These are phyloP conservation scores for Nepenthes gracilis DNA, from an alignment of 148 eudicot species.

Conservation along the genomic window DNA sequence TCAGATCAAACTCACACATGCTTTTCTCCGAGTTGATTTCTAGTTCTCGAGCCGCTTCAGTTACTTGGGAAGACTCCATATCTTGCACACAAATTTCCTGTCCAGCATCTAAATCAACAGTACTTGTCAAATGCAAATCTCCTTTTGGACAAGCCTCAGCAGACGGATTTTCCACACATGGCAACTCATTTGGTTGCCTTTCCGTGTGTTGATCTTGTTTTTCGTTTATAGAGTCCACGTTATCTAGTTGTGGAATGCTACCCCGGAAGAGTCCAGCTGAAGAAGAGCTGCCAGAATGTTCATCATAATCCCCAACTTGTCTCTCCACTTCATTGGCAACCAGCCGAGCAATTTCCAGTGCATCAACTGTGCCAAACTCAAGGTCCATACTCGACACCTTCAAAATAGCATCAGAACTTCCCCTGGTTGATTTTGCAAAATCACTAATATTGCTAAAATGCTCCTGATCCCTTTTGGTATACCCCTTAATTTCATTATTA, in stretches of 20 bases:
- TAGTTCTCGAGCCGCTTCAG: conserved; percentile 29
- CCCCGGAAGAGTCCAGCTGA: conserved; percentile 33
- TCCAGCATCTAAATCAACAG: conserved; percentile 19
- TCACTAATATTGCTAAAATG: conserved; percentile 21
- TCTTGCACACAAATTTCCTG: conserved; percentile 26
- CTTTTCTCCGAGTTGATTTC: conserved; percentile 26
- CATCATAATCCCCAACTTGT: conserved; percentile 53
- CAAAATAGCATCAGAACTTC: conserved; percentile 11
- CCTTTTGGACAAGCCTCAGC: conserved; percentile 17
- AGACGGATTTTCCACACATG: conserved; percentile 15
- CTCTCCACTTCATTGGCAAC: conserved; percentile 90
- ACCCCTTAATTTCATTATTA: conserved; percentile 12
- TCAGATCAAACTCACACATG: conserved; percentile 50
- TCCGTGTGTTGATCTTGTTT: conserved; percentile 18
- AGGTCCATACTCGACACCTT: conserved; percentile 50
- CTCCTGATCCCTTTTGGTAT: conserved; percentile 17
- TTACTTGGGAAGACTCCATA: conserved; percentile 38
- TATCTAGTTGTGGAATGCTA: conserved; percentile 19
- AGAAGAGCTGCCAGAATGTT: conserved; percentile 56
- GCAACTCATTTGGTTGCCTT: conserved; percentile 19
- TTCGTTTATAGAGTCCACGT: conserved; percentile 33
- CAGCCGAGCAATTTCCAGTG: conserved; percentile 76
- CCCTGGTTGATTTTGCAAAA: conserved; percentile 19
- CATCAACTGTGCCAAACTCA: conserved; percentile 64
- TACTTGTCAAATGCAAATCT: conserved; percentile 12